Base-by-base conservation (phyloP, 768 basidiomycete species). In the Boletus coccyginus region DNA sequence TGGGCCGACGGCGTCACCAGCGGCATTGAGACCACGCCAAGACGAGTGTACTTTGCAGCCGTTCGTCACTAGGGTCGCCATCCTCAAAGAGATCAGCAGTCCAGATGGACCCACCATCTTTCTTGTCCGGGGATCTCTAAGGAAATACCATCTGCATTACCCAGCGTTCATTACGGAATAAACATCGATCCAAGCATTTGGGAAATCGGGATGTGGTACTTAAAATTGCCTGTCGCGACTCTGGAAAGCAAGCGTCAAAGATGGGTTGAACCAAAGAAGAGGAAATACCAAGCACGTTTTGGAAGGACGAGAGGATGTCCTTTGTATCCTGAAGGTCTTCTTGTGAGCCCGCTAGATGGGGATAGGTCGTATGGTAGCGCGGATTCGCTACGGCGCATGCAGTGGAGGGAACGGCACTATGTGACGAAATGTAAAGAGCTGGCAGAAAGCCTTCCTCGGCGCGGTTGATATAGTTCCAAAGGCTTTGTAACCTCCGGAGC, bases 1-100 rank as follows among this genome's bases (percentile, higher is more conserved):
- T 58, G 82, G 76, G 6, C 21, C 21, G 21, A 21, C 21, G 21
- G 21, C 21, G 1, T 21, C 21, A 21, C 90, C 95, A 44, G 82
- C 83, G 45, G 79, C 80, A 62, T 89, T 92, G 13, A 92, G 73
- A 5, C 92, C 94, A 70, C 95, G 94, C 84, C 90, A 98, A n/a
- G 88, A 73, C 0, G 89, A 85, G 14, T 79, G 62, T 88, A 86
- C 57, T 83, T 79, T 53, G 80, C 77, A 7, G 90, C 90, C 53
- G 88, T 86, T 82, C 78, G 64, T 98, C 95, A 5, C 81, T 75
- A 3, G 82, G 80, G 62, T 84, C 81, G 5, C 81, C 84, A 57
- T 93, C 87, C 62, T 87, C 89, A 29, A 82, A 77, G 2, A 97
- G 75, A 60, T 88, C 81, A 19, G 93, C 92, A 41, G 74, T 76